These are phyloP conservation scores for Gynochthodes officinalis DNA, from an alignment of 257 asterid species.

Conservation along the genomic window DNA sequence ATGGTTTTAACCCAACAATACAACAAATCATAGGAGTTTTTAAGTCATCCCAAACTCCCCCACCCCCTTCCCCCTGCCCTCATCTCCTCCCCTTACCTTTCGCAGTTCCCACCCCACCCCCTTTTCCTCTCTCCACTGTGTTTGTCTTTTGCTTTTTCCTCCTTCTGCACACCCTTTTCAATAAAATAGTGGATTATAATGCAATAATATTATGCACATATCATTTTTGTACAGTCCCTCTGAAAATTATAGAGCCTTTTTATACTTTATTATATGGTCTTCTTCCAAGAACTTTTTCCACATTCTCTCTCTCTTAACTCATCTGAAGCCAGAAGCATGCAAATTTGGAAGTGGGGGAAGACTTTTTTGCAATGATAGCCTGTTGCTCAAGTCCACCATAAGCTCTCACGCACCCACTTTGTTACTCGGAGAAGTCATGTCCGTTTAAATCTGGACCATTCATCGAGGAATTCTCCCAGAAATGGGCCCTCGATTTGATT, in stretches of 20 bases:
- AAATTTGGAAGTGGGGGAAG: conserved; percentile 38
- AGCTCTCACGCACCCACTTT: conserved; percentile 12
- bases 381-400: conserved; percentile 25
- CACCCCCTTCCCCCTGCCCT: conserved; percentile 5
- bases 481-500: background rate
- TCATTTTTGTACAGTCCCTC: conserved; percentile 25
- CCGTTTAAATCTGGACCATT: conserved; percentile 11
- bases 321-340: conserved; percentile 39
- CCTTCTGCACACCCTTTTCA: conserved; percentile 13
- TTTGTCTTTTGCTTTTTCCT: conserved; percentile 40
- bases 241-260: conserved; percentile 31
- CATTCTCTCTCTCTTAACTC: conserved; percentile 22
- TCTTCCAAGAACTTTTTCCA: conserved; percentile 28
- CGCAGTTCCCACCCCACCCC: background rate
- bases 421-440: background rate
- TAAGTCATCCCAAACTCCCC: conserved; percentile 19
- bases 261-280: conserved; percentile 26
- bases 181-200: conserved; percentile 20
- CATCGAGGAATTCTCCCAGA: background rate
- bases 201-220: conserved; percentile 9
- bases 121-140: conserved; percentile 26
- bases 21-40: conserved; percentile 43
- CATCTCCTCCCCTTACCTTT: too few relatives aligned
- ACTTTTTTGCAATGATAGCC: conserved; percentile 22
- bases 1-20: conserved; percentile 52